phyloP scores from a whole-genome alignment of 2,329 filamentous ascomycete species.

The Botryotinia narcissicola region DNA sequence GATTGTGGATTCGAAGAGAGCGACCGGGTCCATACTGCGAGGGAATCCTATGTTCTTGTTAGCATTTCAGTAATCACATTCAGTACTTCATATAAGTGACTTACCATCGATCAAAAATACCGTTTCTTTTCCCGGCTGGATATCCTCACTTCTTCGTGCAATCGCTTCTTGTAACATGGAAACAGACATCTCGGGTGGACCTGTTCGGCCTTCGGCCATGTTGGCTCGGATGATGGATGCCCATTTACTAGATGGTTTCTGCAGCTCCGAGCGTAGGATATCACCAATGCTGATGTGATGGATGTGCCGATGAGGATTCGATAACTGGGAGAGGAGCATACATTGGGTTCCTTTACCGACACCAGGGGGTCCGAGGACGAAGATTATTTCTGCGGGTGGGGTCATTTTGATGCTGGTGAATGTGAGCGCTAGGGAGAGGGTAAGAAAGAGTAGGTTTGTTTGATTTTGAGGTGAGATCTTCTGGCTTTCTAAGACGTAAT shows the following conservation, averaged over 20 bases:
- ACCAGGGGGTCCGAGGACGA: constrained; percentile 5
- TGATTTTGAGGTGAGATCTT: background rate
- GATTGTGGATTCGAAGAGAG: constrained; percentile 1
- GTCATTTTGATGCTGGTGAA: background rate
- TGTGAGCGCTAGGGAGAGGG: background rate
- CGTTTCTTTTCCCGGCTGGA: background rate
- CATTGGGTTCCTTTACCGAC: constrained; percentile 15
- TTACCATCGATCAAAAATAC: constrained; percentile 13
- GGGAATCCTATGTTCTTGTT: constrained; percentile 11
- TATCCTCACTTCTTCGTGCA: background rate
- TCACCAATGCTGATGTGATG: constrained; percentile 10
- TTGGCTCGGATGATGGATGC: background rate
- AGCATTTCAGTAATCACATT: background rate
- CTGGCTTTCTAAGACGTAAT: background rate
- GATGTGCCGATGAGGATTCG: background rate
- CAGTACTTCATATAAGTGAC: background rate
- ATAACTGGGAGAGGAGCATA: background rate
- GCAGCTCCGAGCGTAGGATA: background rate
- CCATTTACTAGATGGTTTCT: constrained; percentile 3
- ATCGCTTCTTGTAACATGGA: constrained; percentile 1
- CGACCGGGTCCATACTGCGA: background rate
- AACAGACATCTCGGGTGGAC: constrained; percentile 8
- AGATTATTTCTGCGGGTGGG: background rate
- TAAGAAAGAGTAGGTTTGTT: background rate
- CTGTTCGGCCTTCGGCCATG: constrained; percentile 3